Base-by-base conservation (phyloP, 1,284 basidiomycete species). In the Singerocomus inundabilis region DNA sequence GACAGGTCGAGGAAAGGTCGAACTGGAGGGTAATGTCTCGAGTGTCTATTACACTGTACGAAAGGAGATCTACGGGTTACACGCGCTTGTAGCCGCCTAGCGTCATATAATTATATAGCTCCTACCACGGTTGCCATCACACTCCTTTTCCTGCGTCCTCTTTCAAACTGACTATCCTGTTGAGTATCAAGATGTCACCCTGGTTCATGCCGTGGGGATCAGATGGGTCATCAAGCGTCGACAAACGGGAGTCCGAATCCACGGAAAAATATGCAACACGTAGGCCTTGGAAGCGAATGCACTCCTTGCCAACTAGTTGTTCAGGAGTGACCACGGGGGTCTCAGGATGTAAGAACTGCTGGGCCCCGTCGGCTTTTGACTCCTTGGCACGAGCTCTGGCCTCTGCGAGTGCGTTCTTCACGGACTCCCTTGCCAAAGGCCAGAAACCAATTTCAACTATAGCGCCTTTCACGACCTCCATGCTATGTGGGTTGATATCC, bases 271-370 rank as follows among this genome's bases (percentile, higher is more conserved):
- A 99, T 3, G 90, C 97, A 41, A 97, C 86, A 16, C 97, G 84
- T 70, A 99, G 80, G 16, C 92, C 97, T 72, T 99, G 97, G 84
- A 99, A 99, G 40, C 97, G 80, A 44, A 99, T 83, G 66, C 88
- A 90, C 70, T 99, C 97, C 67, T 90, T 88, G 18, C 97, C 96
- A 33, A 95, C 80, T 36, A 97, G 77, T 69, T 93, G 89, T 50
- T 87, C 88, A 35, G 82, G 85, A 6, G 82, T 90, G 24, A 84
- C 85, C 47, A 82, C 80, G 7, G 87, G 87, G 18, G 78, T 82
- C 49, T 75, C 78, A 29, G 78, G 76, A 38, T 70, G 52, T n/a
- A 51, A 31, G 10, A 41, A 44, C n/a, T 66, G 72, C n/a, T 70
- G 62, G 10, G 65, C 65, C 6, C 67, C 62, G 4, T 70, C 65